A percentile compares a stretch with the other conserved stretches of the same genome.
Evolutionary conservation across 805 yeast genomes (phyloP).

Genomic region (Barnettozyma salicaria): DNA sequence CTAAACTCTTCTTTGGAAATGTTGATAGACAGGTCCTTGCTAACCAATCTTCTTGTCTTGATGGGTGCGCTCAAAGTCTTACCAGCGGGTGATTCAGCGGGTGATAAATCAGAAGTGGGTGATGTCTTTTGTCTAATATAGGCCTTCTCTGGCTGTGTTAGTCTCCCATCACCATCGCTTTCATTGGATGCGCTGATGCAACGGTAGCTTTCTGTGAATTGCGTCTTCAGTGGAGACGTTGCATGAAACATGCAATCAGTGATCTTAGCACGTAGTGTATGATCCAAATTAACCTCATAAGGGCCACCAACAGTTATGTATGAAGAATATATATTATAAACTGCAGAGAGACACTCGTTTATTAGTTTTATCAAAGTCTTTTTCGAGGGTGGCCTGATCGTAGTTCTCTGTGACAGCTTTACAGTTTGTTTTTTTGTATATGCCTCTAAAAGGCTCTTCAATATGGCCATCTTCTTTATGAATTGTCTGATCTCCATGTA

Average conservation of each 20-base stretch:
- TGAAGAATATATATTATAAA: conserved; percentile 59
- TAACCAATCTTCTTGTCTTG: conserved; percentile 10
- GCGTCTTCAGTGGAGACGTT: conserved; percentile 28
- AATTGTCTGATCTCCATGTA: conserved; percentile 54
- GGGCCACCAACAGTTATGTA: conserved; percentile 65
- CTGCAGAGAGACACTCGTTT: conserved; percentile 52
- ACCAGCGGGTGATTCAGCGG: conserved; percentile 1
- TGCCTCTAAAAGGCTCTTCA: conserved; percentile 36
- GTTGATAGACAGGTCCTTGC: conserved; percentile 21
- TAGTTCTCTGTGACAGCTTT: conserved; percentile 8
- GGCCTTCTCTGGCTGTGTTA: conserved; percentile 3
- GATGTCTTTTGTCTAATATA: background rate
- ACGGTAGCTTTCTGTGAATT: conserved; percentile 7
- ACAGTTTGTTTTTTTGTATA: conserved; percentile 15
- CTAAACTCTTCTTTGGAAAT: conserved; percentile 3
- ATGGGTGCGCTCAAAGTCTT: background rate
- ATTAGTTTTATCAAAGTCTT: conserved; percentile 36
- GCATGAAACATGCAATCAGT: conserved; percentile 35
- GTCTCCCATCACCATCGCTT: conserved; percentile 2
- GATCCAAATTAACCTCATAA: conserved; percentile 63
- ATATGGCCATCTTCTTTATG: conserved; percentile 37
- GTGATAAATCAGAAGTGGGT: background rate
- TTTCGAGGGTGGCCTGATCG: conserved; percentile 12
- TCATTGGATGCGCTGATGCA: background rate
- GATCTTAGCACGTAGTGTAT: conserved; percentile 40